Evolutionary conservation across 495 filamentous ascomycete species (phyloP).

Genomic region (Trichoderma erinaceum): DNA sequence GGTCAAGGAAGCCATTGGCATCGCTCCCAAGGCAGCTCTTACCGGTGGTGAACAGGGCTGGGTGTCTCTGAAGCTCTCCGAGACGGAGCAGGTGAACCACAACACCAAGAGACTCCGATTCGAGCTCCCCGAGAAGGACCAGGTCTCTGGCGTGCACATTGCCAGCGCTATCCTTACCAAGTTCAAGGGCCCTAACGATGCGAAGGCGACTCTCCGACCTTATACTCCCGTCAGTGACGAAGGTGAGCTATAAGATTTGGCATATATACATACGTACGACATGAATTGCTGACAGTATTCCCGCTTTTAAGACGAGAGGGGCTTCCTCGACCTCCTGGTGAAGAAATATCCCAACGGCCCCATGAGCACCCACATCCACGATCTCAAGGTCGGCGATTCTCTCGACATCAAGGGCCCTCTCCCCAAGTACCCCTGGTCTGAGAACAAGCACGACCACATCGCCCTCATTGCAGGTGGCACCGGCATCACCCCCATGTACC

Average conservation of each 20-base stretch:
- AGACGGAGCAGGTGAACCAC: constrained; percentile 71
- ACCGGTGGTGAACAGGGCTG: constrained; percentile 84
- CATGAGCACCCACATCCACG: constrained; percentile 85
- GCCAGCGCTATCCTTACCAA: constrained; percentile 84
- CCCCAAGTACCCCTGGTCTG: constrained; percentile 83
- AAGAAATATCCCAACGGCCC: constrained; percentile 86
- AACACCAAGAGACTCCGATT: constrained; percentile 89
- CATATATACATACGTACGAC: background rate
- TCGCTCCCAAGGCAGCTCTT: constrained; percentile 53
- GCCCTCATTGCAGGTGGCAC: constrained; percentile 91
- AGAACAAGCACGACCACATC: constrained; percentile 95
- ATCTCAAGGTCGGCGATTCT: constrained; percentile 68
- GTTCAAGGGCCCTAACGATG: constrained; percentile 67
- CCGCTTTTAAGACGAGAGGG: constrained; percentile 48
- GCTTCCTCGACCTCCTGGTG: constrained; percentile 81
- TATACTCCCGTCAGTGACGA: constrained; percentile 91
- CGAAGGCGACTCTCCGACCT: constrained; percentile 80
- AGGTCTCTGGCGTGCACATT: constrained; percentile 71
- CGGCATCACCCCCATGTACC: constrained; percentile 88
- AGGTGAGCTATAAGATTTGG: constrained; percentile 41
- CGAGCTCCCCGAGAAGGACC: constrained; percentile 72
- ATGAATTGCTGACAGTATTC: constrained; percentile 18
- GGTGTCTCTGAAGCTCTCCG: constrained; percentile 69
- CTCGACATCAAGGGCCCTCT: constrained; percentile 92
- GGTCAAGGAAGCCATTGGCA: constrained; percentile 36